A percentile compares a stretch with the other conserved stretches of the same genome.
phyloP scores from a whole-genome alignment of 345 rosid species.

The Iberis pinnata region DNA sequence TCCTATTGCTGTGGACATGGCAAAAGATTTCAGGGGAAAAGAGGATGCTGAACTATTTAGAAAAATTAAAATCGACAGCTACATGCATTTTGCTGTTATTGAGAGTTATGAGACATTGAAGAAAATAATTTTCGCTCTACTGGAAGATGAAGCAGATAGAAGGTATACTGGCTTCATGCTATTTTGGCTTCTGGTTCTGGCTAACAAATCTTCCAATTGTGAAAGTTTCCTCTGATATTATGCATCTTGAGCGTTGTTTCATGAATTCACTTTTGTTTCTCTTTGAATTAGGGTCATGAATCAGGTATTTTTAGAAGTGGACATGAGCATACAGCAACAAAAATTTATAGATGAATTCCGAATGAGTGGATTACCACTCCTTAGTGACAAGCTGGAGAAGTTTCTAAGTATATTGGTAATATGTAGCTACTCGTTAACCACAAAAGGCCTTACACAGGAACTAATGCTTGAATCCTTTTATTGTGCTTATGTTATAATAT shows the following conservation, averaged over 20 bases:
- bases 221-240: background rate
- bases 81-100: slow-evolving; percentile 64
- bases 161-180: slow-evolving; percentile 34
- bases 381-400: slow-evolving; percentile 66
- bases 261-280: slow-evolving; percentile 1
- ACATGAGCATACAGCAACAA: slow-evolving; percentile 33
- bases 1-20: slow-evolving; percentile 95
- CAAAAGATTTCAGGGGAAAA: slow-evolving; percentile 77
- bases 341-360: slow-evolving; percentile 52
- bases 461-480: slow-evolving; percentile 17
- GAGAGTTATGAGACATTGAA: slow-evolving; percentile 77
- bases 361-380: slow-evolving; percentile 65
- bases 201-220: background rate
- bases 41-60: slow-evolving; percentile 63
- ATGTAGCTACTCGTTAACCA: background rate
- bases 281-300: slow-evolving; percentile 41
- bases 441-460: slow-evolving; percentile 1
- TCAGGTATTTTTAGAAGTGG: slow-evolving; percentile 48
- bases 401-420: slow-evolving; percentile 68
- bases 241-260: slow-evolving; percentile 7
- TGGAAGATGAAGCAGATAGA: slow-evolving; percentile 58
- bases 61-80: slow-evolving; percentile 57
- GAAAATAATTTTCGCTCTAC: slow-evolving; percentile 45
- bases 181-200: no score
- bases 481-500: slow-evolving; percentile 21